Evolutionary conservation across 345 rosid genomes (phyloP), one percentile per base, ranked within the genome.

Genomic region (Nasturtium officinale): DNA sequence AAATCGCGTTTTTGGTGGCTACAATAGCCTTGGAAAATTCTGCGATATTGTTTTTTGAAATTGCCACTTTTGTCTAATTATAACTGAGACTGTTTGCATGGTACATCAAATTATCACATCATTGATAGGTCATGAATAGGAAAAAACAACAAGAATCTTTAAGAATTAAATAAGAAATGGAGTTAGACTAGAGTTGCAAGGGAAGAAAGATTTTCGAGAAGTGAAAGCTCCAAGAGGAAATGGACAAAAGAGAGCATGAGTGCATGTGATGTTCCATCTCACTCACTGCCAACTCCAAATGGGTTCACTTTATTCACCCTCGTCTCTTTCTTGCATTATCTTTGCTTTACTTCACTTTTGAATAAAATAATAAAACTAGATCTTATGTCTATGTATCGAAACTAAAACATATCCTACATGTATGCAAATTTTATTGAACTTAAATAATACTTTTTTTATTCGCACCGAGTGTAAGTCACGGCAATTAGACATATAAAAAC

Each of bases 151-250:
- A 17, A 68, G 6, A 53, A 60, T 55, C 69, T 61, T 43, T 61
- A 55, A 45, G 25, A 60, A 59, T 40, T 54, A 55, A 59, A 68
- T 52, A 68, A 21, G 69, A 43, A 40, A 54, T 59, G 12, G 16
- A 30, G 12, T 45, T 45, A 45, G 32, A 38, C 9, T 65, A 23
- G 42, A 47, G 33, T 57, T 15, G 50, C 23, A 48, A 74, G 67
- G 51, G 67, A 58, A 67, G 73, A n/a, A 58, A 67, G 69, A 25
- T 8, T 61, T 42, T 21, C 12, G 65, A 63, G 71, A 83, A 75
- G 74, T 81, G 87, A 87, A 87, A 84, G 78, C 73, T 82, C 89
- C 90, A 90, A 82, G 86, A 73, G 84, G 84, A 80, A 86, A 77
- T 69, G 76, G 90, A 87, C 90, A 90, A 79, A 83, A 84, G 35